These are phyloP conservation scores for Dactylellina leptospora DNA, from an alignment of 2,329 filamentous ascomycete species.

Conservation along the genomic window DNA sequence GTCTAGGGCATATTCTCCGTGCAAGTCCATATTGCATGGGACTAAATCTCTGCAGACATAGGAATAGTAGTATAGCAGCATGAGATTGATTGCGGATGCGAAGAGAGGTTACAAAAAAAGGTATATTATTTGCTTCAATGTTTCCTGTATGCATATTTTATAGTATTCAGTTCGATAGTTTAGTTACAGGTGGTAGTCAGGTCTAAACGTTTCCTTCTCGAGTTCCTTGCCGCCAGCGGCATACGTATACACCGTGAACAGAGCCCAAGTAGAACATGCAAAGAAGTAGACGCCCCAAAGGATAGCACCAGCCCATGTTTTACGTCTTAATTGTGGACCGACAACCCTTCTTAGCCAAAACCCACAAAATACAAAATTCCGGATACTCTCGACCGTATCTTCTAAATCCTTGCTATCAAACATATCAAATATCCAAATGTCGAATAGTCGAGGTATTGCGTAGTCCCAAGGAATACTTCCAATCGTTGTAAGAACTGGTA, in stretches of 20 bases:
- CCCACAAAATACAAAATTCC: constrained; percentile 16
- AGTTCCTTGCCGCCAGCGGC: background rate
- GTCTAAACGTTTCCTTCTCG: too few species aligned
- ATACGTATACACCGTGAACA: background rate
- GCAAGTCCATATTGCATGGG: too few species aligned
- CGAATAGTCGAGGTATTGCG: constrained; percentile 11
- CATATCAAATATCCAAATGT: constrained; percentile 1
- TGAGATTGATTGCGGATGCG: too few species aligned
- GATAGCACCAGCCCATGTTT: background rate
- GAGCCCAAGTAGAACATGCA: background rate
- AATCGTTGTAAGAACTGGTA: constrained; percentile 8
- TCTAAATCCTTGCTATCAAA: constrained; percentile 22
- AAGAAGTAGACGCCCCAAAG: constrained; percentile 16
- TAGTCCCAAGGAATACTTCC: constrained; percentile 29
- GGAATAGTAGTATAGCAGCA: too few species aligned
- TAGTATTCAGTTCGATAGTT: too few species aligned
- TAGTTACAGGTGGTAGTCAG: too few species aligned
- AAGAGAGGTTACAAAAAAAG: too few species aligned
- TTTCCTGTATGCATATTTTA: too few species aligned
- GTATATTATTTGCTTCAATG: too few species aligned
- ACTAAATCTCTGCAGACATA: too few species aligned
- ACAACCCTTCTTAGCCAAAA: constrained; percentile 5
- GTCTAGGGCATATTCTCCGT: too few species aligned
- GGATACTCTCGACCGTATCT: background rate
- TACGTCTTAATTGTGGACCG: background rate